Evolutionary conservation across 208 protist genomes (phyloP), one percentile per base, ranked within the genome.

Genomic region (Trypanosoma vivax): DNA sequence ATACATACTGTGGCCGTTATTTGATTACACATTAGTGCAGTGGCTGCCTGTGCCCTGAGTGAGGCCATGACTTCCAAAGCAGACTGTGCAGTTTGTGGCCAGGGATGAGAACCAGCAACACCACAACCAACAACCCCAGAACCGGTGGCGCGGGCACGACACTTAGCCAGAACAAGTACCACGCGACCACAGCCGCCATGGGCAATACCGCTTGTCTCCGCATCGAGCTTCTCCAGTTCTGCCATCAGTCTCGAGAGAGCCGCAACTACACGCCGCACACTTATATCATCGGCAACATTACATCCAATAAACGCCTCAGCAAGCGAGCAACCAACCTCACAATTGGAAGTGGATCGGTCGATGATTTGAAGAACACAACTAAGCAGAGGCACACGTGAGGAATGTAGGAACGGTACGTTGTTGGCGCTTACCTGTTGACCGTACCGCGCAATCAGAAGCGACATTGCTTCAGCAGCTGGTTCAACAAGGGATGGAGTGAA

Each of bases 321-420:
- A 19, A 91, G 69, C 18, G 52, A 61, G 46, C 76, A 84, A 1
- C 47, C 64, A 31, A 68, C 67, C 23, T 60, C 38, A 13, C 69
- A 70, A 52, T 57, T 50, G 25, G 81, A 67, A 3, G 79, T 49
- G 5, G 76, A 77, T 35, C 74, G 73, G 54, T 80, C 64, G 42
- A 88, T 61, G 25, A 86, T 57, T 6, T 67, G 69, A 11, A 70
- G 76, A 13, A 82, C 43, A 5, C 58, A 68, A 24, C 71, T 75
- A 6, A 79, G 68, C 3, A 91, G 60, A 59, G 76, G 57, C 23
- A 75, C 75, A 48, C 76, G 75, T 71, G 70, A 82, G 24, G 60
- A 57, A 24, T 64, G 30, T 27, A 90, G 66, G 37, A 74, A 65
- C 2, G 75, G 59, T 16, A 54, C n/a, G 10, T 21, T 29, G 24